These are phyloP conservation scores for Akanthomyces muscarius DNA, from an alignment of 2,329 filamentous ascomycete genomes.

Conservation along the genomic window DNA sequence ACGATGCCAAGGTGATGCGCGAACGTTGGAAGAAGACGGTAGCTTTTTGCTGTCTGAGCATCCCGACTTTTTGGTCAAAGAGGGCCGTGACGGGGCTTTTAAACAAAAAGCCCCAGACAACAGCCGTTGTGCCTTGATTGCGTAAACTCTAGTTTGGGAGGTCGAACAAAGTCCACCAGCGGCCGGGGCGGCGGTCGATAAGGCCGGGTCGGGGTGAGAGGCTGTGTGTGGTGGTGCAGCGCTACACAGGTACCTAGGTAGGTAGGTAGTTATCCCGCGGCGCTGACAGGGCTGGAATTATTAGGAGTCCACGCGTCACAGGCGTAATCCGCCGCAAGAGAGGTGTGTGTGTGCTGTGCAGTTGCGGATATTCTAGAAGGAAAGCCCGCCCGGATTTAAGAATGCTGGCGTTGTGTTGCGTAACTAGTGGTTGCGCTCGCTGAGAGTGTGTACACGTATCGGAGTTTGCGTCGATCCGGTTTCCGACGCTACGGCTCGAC, in stretches of 20 bases:
- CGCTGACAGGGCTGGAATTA: constrained; percentile 2
- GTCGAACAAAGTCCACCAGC: constrained; percentile 7
- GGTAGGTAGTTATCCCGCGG: neutral
- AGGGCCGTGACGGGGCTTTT: constrained; percentile 23
- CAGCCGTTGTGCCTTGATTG: constrained; percentile 13
- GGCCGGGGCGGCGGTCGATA: neutral
- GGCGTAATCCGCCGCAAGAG: neutral
- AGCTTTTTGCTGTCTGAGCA: constrained; percentile 43
- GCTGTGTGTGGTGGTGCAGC: neutral
- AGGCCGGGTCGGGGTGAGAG: neutral
- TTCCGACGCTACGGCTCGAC: constrained; percentile 17
- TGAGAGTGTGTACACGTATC: neutral
- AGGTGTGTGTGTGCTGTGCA: neutral
- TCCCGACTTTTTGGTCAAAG: constrained; percentile 29
- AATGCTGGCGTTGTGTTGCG: neutral
- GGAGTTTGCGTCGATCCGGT: constrained; percentile 21
- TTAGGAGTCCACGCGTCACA: constrained; percentile 6
- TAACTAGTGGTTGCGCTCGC: neutral
- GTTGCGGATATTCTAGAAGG: constrained; percentile 10
- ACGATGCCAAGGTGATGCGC: constrained; percentile 35
- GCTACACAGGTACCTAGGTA: neutral
- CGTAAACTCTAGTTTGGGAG: neutral
- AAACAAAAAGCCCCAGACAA: constrained; percentile 23
- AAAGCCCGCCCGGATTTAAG: constrained; percentile 21
- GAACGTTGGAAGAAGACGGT: constrained; percentile 39